Evolutionary conservation across 2,329 filamentous ascomycete species (phyloP).

Genomic region (Aureobasidium sp.): DNA sequence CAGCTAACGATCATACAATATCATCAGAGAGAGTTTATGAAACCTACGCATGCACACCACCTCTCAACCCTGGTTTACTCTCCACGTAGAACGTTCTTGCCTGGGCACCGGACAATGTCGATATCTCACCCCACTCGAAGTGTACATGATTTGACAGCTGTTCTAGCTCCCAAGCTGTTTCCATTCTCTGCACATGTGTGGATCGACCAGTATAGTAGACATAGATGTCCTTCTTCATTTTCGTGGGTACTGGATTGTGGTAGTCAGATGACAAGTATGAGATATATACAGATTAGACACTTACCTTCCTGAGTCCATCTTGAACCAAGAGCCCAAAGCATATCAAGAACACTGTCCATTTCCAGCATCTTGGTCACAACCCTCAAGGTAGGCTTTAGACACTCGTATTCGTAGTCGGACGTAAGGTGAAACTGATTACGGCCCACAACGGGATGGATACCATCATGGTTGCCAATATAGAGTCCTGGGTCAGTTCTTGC

Average conservation of each 20-base stretch:
- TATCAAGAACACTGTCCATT: background rate
- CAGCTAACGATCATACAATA: background rate
- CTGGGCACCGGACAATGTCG: background rate
- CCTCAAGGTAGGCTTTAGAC: background rate
- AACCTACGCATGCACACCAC: background rate
- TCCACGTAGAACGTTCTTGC: too few relatives aligned
- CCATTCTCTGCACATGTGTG: background rate
- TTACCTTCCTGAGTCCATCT: background rate
- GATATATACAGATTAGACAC: background rate
- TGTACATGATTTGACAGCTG: background rate
- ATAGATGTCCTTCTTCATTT: background rate
- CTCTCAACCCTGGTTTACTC: background rate
- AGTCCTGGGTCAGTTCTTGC: background rate
- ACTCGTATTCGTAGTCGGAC: background rate
- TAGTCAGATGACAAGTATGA: too few relatives aligned
- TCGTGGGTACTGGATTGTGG: too few relatives aligned
- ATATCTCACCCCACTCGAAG: background rate
- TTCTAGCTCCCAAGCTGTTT: background rate
- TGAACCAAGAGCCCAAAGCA: background rate
- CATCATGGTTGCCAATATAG: background rate
- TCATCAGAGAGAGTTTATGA: background rate
- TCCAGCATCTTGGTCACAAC: background rate
- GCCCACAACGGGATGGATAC: background rate
- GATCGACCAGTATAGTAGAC: background rate
- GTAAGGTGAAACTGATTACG: background rate